Percentiles rank a stretch among this genome's conserved stretches.
These are phyloP conservation scores for Thymus quinquecostatus DNA, from an alignment of 257 asterid genomes.

Conservation along the genomic window DNA sequence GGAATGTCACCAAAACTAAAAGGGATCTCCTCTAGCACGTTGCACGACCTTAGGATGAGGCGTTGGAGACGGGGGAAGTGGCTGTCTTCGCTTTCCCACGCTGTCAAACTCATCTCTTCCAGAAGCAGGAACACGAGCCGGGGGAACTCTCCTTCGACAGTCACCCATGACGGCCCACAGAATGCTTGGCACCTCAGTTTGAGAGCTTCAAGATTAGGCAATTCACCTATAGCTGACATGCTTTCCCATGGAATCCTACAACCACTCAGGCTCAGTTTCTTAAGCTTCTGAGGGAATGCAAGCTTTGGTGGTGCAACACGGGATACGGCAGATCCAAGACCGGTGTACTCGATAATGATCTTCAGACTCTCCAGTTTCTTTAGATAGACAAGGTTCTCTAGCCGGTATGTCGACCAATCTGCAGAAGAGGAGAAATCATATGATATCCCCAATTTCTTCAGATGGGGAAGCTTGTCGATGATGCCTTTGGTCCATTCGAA, in stretches of 20 bases:
- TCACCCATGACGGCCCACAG: conserved; percentile 5
- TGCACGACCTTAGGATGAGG: conserved; percentile 1
- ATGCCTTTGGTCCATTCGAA: background rate
- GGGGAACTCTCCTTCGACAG: conserved; percentile 8
- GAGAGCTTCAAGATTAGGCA: conserved; percentile 31
- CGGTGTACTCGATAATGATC: background rate
- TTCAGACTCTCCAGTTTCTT: conserved; percentile 24
- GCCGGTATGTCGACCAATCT: conserved; percentile 3
- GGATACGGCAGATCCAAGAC: background rate
- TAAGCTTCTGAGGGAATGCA: conserved; percentile 13
- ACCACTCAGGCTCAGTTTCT: conserved; percentile 12
- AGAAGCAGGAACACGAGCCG: conserved; percentile 7
- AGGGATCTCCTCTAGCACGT: background rate
- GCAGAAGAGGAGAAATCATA: conserved; percentile 9
- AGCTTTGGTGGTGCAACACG: background rate
- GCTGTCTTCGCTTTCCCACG: background rate
- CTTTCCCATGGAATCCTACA: conserved; percentile 18
- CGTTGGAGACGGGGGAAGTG: conserved; percentile 27
- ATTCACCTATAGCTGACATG: conserved; percentile 20
- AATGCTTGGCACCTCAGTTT: conserved; percentile 15
- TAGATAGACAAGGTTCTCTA: conserved; percentile 15
- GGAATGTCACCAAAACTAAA: background rate
- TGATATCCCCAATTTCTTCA: conserved; percentile 8
- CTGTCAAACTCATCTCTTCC: background rate
- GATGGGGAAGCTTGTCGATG: conserved; percentile 7